Evolutionary conservation across 1,284 basidiomycete genomes (phyloP), one percentile per base, ranked within the genome.

Genomic region (Kwoniella shivajii): DNA sequence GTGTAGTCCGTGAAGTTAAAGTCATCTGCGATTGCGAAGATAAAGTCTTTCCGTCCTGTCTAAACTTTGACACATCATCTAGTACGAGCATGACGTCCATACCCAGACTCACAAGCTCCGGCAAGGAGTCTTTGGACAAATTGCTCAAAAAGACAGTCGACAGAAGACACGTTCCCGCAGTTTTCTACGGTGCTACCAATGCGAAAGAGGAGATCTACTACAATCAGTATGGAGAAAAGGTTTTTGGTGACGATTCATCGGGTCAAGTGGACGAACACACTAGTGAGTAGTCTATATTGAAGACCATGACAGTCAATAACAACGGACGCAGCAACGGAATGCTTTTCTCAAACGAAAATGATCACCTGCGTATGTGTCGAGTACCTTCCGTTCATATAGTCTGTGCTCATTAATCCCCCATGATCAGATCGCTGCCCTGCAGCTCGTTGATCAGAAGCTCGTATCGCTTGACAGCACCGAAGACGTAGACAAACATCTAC

Each of bases 281-380:
- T 3, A 59, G 74, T 76, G 53, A 56, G 71, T 43, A 27, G 16
- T 31, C 14, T 31, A 6, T 26, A 31, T 45, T 11, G 6, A 24
- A 10, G 36, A 6, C 22, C 26, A n/a, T 54, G 34, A 18, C 26
- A 27, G 22, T 27, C 36, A 29, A 16, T 24, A 6, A 14, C 34
- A 34, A 20, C 27, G 20, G 22, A 26, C 13, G 10, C 36, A 72
- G 72, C 56, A 2, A 54, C 69, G 4, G 67, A 73, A 57, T 51
- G 72, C 20, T 72, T 71, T 55, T 73, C 71, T 5, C 67, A 66
- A 60, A 68, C 69, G 33, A 76, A 74, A 57, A 59, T 74, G 4
- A 63, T 74, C 26, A 72, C 69, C 2, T 60, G 60, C 14, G 67
- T 71, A 36, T 56, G 69, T 58, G n/a, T 16, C 29, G 13, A 14